Base-by-base conservation (phyloP, 441 rosid genomes). In the Omphalea diandra region DNA sequence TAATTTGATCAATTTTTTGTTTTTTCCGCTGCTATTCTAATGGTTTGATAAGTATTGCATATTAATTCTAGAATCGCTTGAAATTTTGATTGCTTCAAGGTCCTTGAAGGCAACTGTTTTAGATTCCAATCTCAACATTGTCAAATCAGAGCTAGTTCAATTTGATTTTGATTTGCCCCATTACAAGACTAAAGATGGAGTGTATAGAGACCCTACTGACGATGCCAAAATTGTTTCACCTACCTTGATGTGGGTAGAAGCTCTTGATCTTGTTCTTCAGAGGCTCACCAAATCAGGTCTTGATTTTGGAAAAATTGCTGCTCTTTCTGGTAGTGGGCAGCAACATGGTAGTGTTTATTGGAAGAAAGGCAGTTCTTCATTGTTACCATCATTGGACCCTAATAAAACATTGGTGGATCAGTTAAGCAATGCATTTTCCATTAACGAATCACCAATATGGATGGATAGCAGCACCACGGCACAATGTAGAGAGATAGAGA, bases 311-410 rank as follows among this genome's bases (percentile, higher is more conserved):
- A 91, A 87, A 72, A 71, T 94, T 33, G 71, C 79, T 41, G 94
- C 98, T 20, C 69, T 94, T 64, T 94, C 98, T 0, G 97, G 97
- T 10, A 94, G 98, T 24, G 98, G 98, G 43, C 98, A 94, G 79
- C 98, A 94, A 40, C 98, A 94, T 40, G 98, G 97, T 22, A 94
- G 98, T 59, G 89, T 94, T 66, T 94, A 91, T 63, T 94, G 98
- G 97, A 88, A 75, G 76, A 86, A 74, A 0, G 95, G 93, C n/a
- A 67, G 89, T 82, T 81, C 89, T 44, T 57, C 75, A 18, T 56
- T 84, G 38, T 64, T 91, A 54, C 82, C 84, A 9, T 83, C 91
- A 0, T 73, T 91, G 81, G 84, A 94, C 74, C 70, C 89, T 4
- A 72, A 62, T 40, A 88, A 76, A 77, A 68, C 67, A 7, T 75